phyloP scores from a whole-genome alignment of 2,329 filamentous ascomycete genomes.

The Penicillium sp. region DNA sequence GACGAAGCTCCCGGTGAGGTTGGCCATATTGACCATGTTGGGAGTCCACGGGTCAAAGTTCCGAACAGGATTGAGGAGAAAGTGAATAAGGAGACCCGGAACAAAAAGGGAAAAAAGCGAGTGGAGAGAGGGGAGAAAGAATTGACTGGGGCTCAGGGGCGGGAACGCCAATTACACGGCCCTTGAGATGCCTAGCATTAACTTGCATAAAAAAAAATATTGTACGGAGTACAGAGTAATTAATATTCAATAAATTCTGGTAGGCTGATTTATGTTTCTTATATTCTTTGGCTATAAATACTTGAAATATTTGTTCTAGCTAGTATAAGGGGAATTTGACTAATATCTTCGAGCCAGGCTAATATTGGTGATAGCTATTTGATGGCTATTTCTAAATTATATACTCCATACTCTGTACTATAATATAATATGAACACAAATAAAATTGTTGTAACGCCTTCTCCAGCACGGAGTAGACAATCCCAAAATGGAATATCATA shows the following conservation, averaged over 20 bases:
- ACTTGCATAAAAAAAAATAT: background rate
- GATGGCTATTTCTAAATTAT: too few species aligned
- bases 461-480: too few species aligned
- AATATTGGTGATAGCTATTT: too few species aligned
- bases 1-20: slow-evolving; percentile 65
- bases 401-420: too few species aligned
- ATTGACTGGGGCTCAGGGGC: slow-evolving; percentile 22
- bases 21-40: slow-evolving; percentile 35
- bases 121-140: slow-evolving; percentile 19
- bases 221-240: background rate
- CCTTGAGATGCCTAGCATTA: background rate
- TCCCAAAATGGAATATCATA: background rate
- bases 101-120: slow-evolving; percentile 6
- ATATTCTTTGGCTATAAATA: background rate
- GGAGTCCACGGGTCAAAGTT: background rate
- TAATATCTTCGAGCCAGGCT: too few species aligned
- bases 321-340: too few species aligned
- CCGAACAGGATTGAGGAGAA: slow-evolving; percentile 1
- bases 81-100: background rate
- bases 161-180: slow-evolving; percentile 19
- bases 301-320: background rate
- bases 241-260: background rate
- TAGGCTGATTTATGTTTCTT: background rate
- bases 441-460: too few species aligned
- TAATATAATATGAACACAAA: too few species aligned